phyloP scores from a whole-genome alignment of 768 basidiomycete genomes.

The Lenzites betulinus region DNA sequence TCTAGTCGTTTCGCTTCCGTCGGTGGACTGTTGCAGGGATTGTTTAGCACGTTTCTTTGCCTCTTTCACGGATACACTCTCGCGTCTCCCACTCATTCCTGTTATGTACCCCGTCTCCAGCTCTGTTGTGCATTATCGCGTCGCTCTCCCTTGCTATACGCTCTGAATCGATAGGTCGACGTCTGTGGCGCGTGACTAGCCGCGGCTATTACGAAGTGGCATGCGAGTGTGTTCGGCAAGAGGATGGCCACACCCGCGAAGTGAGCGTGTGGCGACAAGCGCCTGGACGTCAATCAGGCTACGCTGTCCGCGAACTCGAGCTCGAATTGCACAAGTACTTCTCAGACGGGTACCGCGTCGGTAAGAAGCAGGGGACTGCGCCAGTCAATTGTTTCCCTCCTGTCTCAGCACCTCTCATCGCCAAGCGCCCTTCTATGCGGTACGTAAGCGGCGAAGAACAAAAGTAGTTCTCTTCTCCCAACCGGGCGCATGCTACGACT shows the following conservation, averaged over 20 bases:
- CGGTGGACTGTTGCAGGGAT: constrained; percentile 10
- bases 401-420: background rate
- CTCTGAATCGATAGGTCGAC: constrained; percentile 17
- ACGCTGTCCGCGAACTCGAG: background rate
- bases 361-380: constrained; percentile 4
- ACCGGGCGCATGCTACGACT: constrained; percentile 21
- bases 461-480: constrained; percentile 8
- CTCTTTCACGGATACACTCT: constrained; percentile 10
- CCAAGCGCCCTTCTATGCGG: constrained; percentile 5
- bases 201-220: no score
- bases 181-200: background rate
- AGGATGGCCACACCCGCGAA: background rate
- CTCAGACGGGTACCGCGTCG: constrained; percentile 4
- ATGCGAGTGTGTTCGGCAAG: background rate
- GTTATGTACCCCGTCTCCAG: constrained; percentile 11
- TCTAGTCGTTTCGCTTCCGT: constrained; percentile 4
- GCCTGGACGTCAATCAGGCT: background rate
- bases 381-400: background rate
- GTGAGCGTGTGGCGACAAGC: background rate
- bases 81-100: constrained; percentile 5
- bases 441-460: constrained; percentile 10
- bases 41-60: constrained; percentile 1
- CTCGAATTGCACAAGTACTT: background rate
- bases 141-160: constrained; percentile 23
- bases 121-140: constrained; percentile 23